Base-by-base conservation (phyloP, 306 rosid genomes). In the Pyrus pyrifolia region DNA sequence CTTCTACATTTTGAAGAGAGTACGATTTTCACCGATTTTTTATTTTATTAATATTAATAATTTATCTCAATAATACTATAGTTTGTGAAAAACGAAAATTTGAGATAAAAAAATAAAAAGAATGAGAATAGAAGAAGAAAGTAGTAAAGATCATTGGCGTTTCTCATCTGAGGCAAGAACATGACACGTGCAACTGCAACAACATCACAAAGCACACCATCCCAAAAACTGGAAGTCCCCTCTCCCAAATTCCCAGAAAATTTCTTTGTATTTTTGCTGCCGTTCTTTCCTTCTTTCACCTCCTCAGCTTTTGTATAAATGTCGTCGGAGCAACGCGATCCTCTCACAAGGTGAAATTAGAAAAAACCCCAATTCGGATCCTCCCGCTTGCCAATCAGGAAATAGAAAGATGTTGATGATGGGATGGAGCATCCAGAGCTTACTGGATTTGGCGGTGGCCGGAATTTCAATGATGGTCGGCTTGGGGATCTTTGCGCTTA, bases 371-470 rank as follows among this genome's bases (percentile, higher is more conserved):
- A 45, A 5, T 46, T 46, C 57, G 15, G 14, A 57, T 11, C 64
- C 19, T 33, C 5, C 29, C 15, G 7, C 1, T 25, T 42, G 21
- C 3, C 8, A 22, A 11, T 23, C 17, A 11, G 29, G 31, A 58
- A 11, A 11, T 58, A 5, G 29, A n/a, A 58, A 22, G 23, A 53
- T 18, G 42, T 7, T 38, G 42, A 61, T 61, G 77, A 73, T 23
- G 78, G 88, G 93, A 30, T 75, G 85, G 55, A 82, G 94, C 76
- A 30, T 87, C 78, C 90, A 80, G 78, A 25, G 88, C 53, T 9
- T 94, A 22, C 21, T 92, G 79, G 98, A 92, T 87, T 84, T 94
- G 79, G 21, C 79, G n/a, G 82, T 94, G 15, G 96, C 96, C 1
- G 93, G 87, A 11, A 6, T 88, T 73, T 94, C 98, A 59, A 81